phyloP scores from a whole-genome alignment of 176 grass and related monocot species.

The Musa acuminata region DNA sequence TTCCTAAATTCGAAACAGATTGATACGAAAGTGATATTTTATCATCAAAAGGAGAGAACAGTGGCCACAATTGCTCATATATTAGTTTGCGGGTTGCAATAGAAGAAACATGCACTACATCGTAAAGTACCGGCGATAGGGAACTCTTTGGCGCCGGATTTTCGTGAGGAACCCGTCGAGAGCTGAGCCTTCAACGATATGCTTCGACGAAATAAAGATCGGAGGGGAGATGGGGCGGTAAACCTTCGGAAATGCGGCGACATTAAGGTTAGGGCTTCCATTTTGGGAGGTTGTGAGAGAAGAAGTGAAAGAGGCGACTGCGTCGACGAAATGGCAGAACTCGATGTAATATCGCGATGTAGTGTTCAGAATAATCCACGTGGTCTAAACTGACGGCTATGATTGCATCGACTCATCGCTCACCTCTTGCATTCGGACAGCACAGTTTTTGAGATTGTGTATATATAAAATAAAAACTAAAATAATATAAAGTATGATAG shows the following conservation, averaged over 20 bases:
- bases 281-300: neutral
- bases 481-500: too few relatives aligned
- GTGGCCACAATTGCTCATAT: too few relatives aligned
- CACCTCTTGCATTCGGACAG: too few relatives aligned
- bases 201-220: slow-evolving; percentile 2
- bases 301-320: neutral
- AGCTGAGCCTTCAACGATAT: neutral
- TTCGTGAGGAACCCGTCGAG: neutral
- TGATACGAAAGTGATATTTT: neutral
- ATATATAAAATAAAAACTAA: too few relatives aligned
- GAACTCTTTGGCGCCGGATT: neutral
- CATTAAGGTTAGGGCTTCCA: slow-evolving; percentile 30
- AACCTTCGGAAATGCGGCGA: slow-evolving; percentile 12
- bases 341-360: neutral
- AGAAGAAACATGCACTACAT: too few relatives aligned
- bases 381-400: too few relatives aligned
- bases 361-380: neutral
- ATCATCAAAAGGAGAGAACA: too few relatives aligned
- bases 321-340: neutral
- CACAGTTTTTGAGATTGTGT: too few relatives aligned
- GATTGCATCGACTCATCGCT: too few relatives aligned
- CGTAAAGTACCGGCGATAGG: slow-evolving; percentile 1
- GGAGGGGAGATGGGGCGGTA: slow-evolving; percentile 6
- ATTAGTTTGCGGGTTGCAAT: too few relatives aligned
- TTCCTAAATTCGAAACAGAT: slow-evolving; percentile 28